Conservation (phyloP, 2,329 filamentous ascomycete species). For the Blumeria hordei region DNA sequence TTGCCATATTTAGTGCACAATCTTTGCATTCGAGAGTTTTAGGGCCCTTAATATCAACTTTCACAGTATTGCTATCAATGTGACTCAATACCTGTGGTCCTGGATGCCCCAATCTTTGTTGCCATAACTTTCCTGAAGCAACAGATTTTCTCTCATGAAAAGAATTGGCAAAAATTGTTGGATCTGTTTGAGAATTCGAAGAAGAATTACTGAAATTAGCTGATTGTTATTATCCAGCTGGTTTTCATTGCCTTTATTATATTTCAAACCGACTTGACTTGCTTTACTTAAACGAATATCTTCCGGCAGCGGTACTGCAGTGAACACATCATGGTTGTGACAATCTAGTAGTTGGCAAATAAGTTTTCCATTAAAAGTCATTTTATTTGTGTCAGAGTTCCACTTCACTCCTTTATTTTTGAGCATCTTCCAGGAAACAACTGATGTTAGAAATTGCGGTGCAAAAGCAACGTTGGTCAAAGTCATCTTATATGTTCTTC, state of each 20-base stretch:
- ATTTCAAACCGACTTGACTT: too few relatives aligned
- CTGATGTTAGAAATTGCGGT: too few relatives aligned
- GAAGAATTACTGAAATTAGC: too few relatives aligned
- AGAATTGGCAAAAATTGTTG: too few relatives aligned
- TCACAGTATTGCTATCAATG: background rate
- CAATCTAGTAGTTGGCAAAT: background rate
- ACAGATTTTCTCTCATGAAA: background rate
- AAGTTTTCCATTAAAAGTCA: background rate
- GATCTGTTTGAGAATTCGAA: too few relatives aligned
- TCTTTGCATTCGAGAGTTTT: background rate
- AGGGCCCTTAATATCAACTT: background rate
- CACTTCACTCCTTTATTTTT: too few relatives aligned
- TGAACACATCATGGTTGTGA: background rate
- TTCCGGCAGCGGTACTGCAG: background rate
- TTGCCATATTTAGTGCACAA: slow-evolving; percentile 1
- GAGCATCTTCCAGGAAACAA: too few relatives aligned
- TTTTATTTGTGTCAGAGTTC: too few relatives aligned
- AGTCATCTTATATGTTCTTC: too few relatives aligned
- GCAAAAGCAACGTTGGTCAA: too few relatives aligned
- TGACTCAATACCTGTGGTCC: background rate
- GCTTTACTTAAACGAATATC: background rate
- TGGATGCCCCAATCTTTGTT: background rate
- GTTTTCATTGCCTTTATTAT: too few relatives aligned
- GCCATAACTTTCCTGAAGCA: background rate
- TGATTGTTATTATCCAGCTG: too few relatives aligned